phyloP scores from a whole-genome alignment of 345 rosid genomes.

The Firmiana major region DNA sequence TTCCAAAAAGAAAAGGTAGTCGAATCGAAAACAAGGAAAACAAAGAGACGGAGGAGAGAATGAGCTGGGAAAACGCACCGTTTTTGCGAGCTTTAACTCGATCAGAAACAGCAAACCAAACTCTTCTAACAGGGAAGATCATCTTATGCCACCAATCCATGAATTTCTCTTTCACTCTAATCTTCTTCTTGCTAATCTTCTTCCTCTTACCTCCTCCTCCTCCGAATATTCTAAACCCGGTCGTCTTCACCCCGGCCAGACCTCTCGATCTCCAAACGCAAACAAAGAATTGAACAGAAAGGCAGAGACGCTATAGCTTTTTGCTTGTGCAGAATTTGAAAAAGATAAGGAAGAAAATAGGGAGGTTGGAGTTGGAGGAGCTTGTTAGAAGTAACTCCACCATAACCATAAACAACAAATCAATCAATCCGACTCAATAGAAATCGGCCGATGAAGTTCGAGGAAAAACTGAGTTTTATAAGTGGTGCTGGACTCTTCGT shows the following conservation, averaged over 20 bases:
- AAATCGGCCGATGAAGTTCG: background rate
- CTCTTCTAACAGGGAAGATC: slow-evolving; percentile 45
- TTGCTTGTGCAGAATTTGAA: background rate
- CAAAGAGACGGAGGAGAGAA: background rate
- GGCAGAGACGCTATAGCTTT: background rate
- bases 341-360: background rate
- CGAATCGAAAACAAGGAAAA: background rate
- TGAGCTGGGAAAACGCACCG: slow-evolving; percentile 20
- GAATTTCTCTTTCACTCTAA: slow-evolving; percentile 11
- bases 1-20: too few species aligned
- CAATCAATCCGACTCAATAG: background rate
- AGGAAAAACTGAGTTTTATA: background rate
- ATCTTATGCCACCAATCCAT: slow-evolving; percentile 55
- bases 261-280: background rate
- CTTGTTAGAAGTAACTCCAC: background rate
- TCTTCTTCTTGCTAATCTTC: slow-evolving; percentile 12
- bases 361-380: background rate
- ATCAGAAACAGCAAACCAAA: slow-evolving; percentile 46
- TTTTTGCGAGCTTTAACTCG: slow-evolving; percentile 45
- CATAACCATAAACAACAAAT: background rate
- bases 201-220: background rate
- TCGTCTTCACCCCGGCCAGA: slow-evolving; percentile 26
- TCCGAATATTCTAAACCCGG: slow-evolving; percentile 8
- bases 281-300: background rate
- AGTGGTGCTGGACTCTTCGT: background rate